A percentile compares a stretch with the other conserved stretches of the same genome.
These are phyloP conservation scores for Tetrahymena borealis DNA, from an alignment of 73 alveolate genomes.

Conservation along the genomic window DNA sequence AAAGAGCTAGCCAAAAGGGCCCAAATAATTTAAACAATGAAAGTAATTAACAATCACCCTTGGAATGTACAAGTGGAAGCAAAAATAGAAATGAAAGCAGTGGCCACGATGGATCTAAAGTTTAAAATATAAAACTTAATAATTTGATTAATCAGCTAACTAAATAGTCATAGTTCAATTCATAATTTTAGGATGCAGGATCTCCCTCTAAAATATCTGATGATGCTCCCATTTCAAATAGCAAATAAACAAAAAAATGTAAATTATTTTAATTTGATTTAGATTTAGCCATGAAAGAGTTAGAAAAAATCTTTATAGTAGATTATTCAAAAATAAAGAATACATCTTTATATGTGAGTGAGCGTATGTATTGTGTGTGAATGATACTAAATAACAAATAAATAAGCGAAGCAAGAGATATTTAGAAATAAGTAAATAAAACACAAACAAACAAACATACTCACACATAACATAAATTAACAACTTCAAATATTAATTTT, in stretches of 20 bases:
- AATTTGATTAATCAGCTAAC: neutral
- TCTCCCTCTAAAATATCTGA: neutral
- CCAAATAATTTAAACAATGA: neutral
- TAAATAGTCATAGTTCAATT: neutral
- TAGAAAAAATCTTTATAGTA: too few species aligned
- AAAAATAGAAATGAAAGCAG: neutral
- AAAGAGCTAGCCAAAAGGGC: neutral
- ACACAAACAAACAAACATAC: neutral
- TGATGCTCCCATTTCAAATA: neutral
- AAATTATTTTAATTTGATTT: neutral
- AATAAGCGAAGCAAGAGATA: too few species aligned
- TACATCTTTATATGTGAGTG: too few species aligned
- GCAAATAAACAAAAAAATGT: neutral
- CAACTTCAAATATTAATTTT: neutral
- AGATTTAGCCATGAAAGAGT: too few species aligned
- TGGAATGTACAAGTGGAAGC: neutral
- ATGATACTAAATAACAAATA: too few species aligned
- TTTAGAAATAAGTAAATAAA: too few species aligned
- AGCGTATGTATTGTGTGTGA: too few species aligned
- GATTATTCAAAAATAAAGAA: too few species aligned
- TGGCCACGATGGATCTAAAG: neutral
- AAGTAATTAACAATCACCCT: neutral
- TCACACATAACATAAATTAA: neutral
- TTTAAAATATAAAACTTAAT: neutral
- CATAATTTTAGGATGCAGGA: neutral